Conservation (phyloP, 2,329 filamentous ascomycete species). For the Arthrobotrys sinensis region DNA sequence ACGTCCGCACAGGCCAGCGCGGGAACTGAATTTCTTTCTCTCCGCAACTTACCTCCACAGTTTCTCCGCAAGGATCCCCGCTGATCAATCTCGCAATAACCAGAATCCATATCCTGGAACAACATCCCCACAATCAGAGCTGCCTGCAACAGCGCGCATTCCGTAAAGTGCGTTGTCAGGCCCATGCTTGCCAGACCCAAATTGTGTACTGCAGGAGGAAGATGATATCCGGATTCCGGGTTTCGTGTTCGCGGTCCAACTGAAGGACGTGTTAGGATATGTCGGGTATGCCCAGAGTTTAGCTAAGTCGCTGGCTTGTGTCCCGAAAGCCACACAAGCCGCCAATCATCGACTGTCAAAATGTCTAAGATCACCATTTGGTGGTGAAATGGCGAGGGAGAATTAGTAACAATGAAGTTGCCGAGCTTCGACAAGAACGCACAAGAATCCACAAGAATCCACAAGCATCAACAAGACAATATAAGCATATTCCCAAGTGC, state of each 20-base stretch:
- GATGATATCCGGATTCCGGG: conserved; percentile 5
- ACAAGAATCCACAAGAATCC: conserved; percentile 44
- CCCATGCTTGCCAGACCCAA: not conserved
- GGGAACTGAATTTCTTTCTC: conserved; percentile 11
- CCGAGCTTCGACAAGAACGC: conserved; percentile 42
- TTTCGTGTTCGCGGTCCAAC: conserved; percentile 18
- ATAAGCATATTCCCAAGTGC: conserved; percentile 47
- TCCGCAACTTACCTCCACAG: conserved; percentile 43
- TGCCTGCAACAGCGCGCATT: conserved; percentile 3
- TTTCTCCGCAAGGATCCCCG: conserved; percentile 53
- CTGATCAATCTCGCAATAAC: conserved; percentile 1
- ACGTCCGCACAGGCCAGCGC: not conserved
- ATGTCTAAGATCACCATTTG: not conserved
- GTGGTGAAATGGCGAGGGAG: not conserved
- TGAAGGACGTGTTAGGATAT: not conserved
- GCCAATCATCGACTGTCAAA: conserved; percentile 5
- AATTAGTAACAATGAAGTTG: conserved; percentile 13
- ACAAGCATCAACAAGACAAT: conserved; percentile 57
- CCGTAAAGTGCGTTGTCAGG: conserved; percentile 36
- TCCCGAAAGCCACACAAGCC: conserved; percentile 11
- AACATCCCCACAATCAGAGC: conserved; percentile 9
- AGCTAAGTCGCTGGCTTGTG: conserved; percentile 11
- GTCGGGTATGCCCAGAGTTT: not conserved
- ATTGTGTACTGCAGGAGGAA: not conserved
- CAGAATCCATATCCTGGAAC: conserved; percentile 23